Conservation (phyloP, 768 basidiomycete species). For the Dioszegia aurantiaca region DNA sequence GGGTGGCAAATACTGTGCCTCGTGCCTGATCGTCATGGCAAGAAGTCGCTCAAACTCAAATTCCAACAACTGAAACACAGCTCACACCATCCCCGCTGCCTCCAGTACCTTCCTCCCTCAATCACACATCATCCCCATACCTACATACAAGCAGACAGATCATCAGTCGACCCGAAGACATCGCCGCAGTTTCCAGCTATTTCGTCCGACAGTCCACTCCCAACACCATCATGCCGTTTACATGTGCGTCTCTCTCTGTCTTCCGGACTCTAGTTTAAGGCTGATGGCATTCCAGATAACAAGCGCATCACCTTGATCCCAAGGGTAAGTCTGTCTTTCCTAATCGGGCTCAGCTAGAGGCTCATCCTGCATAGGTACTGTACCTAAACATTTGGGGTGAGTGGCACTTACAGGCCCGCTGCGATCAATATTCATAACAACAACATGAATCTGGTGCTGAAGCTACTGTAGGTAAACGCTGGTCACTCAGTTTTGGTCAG, state of each 20-base stretch:
- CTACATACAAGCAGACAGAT: background rate
- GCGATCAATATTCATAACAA: too few relatives aligned
- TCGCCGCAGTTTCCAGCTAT: too few relatives aligned
- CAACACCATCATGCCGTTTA: background rate
- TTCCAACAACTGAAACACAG: too few relatives aligned
- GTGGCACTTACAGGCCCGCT: too few relatives aligned
- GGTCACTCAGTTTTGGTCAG: slow-evolving; percentile 33
- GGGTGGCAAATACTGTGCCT: background rate
- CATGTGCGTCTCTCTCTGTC: too few relatives aligned
- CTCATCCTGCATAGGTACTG: slow-evolving; percentile 23
- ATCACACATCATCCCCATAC: background rate
- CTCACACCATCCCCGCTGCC: too few relatives aligned
- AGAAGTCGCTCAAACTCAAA: too few relatives aligned
- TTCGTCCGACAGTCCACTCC: too few relatives aligned
- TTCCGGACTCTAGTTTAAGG: too few relatives aligned
- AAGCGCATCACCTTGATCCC: slow-evolving; percentile 42
- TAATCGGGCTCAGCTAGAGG: background rate
- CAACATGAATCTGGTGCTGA: too few relatives aligned
- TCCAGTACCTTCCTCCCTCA: background rate
- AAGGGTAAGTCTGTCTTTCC: slow-evolving; percentile 22
- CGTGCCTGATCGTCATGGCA: slow-evolving; percentile 1
- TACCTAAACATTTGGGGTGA: slow-evolving; percentile 39
- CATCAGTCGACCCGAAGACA: background rate
- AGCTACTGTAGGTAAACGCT: slow-evolving; percentile 25
- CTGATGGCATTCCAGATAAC: slow-evolving; percentile 23